phyloP scores from a whole-genome alignment of 148 eudicot genomes.

The Beta vulgaris region DNA sequence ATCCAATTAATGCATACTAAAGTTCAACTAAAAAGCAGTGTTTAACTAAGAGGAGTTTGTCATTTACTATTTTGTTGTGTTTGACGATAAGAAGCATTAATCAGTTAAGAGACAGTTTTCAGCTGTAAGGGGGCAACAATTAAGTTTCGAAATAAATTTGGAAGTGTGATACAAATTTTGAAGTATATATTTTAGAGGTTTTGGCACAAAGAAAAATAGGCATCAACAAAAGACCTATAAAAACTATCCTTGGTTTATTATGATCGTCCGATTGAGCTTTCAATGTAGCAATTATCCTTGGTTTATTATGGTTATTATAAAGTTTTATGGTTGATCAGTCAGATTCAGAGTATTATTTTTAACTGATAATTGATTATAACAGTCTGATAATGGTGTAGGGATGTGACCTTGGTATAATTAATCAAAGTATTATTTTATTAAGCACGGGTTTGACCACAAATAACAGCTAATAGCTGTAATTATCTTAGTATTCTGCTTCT shows the following conservation, averaged over 20 bases:
- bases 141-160: no score
- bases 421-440: constrained; percentile 10
- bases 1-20: no score
- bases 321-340: constrained; percentile 4
- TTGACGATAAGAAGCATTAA: background rate
- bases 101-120: background rate
- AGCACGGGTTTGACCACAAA: constrained; percentile 17
- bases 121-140: no score
- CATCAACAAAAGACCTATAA: background rate
- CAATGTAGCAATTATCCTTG: no score
- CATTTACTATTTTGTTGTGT: no score
- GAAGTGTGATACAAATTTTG: background rate
- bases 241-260: no score
- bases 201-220: background rate
- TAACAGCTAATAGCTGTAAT: background rate
- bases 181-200: background rate
- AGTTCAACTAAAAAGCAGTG: background rate
- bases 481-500: background rate
- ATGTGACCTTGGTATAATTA: background rate
- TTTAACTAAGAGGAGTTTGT: background rate
- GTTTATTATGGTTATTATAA: background rate
- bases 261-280: no score
- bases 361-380: background rate
- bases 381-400: background rate
- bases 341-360: background rate